Base-by-base conservation (phyloP, 108 stramenopile species). In the Aurantiochytrium sp. region DNA sequence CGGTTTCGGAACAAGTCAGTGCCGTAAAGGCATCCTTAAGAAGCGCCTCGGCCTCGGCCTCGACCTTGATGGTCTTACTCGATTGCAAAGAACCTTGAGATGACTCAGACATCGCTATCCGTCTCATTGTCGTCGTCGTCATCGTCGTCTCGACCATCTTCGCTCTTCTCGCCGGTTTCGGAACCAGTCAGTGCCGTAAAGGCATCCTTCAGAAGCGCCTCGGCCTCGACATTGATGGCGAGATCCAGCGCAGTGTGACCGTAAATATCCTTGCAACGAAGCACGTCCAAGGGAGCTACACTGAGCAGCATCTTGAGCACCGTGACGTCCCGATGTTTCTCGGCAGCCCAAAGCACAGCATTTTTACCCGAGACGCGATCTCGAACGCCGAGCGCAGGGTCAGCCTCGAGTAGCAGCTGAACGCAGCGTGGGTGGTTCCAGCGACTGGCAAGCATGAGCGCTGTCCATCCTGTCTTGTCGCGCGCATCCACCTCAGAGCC, bases 381-480 rank as follows among this genome's bases (percentile, higher is more conserved):
- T 25, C 45, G 19, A 12, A 45, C 16, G 12, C 43, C 19, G 25
- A 83, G 76, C 43, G 12, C 45, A 8, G 76, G 49, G 2, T 53
- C 76, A 0, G 45, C n/a, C 0, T 53, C 51, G 51, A 83, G 49
- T 12, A 83, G 28, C 18, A 83, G 6, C 0, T 53, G 14, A 6
- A 53, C 76, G 23, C 45, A 47, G n/a, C 25, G 49, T 2, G 51
- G 76, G 4, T 83, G 6, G 23, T 83, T 83, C 76, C 76, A 83
- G 25, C 76, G 45, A 23, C 49, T 53, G 8, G 76, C 76, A 16
- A 83, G 23, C 76, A 83, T 83, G 19, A 83, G 23, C 12, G 76
- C 19, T 25, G 76, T 83, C 76, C 76, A 83, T 12, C 76, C 76
- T 8, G 51, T 47, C 76, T 83, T 83, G 76, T 83, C 76, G 45